Evolutionary conservation across 371 early-diverging fungal species (phyloP).

Genomic region (Apophysomyces elegans): DNA sequence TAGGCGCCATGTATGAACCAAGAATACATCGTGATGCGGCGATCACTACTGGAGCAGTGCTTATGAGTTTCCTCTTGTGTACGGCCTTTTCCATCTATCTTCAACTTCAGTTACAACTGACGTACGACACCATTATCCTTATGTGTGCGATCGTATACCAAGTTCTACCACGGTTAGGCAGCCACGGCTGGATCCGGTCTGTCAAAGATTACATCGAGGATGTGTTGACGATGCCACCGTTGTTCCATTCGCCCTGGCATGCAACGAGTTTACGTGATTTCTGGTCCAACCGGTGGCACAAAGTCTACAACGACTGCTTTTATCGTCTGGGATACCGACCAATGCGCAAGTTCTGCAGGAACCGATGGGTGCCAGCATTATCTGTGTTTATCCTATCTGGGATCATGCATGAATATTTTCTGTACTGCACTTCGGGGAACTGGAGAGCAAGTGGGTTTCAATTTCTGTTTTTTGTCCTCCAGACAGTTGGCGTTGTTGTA

Average conservation of each 20-base stretch:
- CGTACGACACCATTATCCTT: slow-evolving; percentile 30
- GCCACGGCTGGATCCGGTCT: slow-evolving; percentile 19
- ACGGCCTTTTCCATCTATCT: slow-evolving; percentile 39
- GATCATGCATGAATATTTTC: slow-evolving; percentile 47
- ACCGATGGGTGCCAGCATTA: slow-evolving; percentile 28
- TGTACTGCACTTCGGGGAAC: slow-evolving; percentile 35
- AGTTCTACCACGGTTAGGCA: slow-evolving; percentile 22
- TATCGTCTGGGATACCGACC: slow-evolving; percentile 41
- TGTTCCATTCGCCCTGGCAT: slow-evolving; percentile 41
- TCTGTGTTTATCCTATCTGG: slow-evolving; percentile 47
- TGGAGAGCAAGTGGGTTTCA: slow-evolving; percentile 38
- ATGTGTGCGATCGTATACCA: slow-evolving; percentile 22
- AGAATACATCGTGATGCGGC: slow-evolving; percentile 1
- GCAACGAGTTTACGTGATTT: slow-evolving; percentile 41
- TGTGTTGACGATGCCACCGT: slow-evolving; percentile 34
- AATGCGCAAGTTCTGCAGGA: slow-evolving; percentile 25
- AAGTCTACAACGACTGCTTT: slow-evolving; percentile 44
- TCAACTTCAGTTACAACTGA: slow-evolving; percentile 39
- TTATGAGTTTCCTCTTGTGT: slow-evolving; percentile 25
- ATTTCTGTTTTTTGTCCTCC: slow-evolving; percentile 36
- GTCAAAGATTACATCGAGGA: slow-evolving; percentile 39
- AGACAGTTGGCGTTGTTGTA: slow-evolving; percentile 30
- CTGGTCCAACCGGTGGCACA: slow-evolving; percentile 48
- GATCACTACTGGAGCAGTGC: slow-evolving; percentile 3
- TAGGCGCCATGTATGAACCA: slow-evolving; percentile 5